A percentile compares a stretch with the other conserved stretches of the same genome.
Evolutionary conservation across 2,329 filamentous ascomycete genomes (phyloP).

Genomic region (Madurella mycetomatis): DNA sequence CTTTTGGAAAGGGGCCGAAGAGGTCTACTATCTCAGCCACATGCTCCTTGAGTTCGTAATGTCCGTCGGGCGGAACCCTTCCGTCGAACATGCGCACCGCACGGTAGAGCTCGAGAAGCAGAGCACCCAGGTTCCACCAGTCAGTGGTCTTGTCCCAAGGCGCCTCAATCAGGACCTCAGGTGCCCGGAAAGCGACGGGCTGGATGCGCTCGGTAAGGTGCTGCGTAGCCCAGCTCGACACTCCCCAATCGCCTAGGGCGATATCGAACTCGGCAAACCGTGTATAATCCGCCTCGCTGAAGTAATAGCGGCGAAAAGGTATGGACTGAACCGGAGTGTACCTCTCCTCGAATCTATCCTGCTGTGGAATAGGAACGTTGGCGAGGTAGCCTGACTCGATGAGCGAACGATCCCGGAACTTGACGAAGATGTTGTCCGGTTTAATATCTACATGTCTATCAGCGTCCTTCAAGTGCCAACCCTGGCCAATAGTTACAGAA

Average conservation of each 20-base stretch:
- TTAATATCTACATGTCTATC: slow-evolving; percentile 9
- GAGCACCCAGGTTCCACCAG: slow-evolving; percentile 16
- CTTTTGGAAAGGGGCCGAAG: slow-evolving; percentile 13
- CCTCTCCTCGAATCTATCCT: slow-evolving; percentile 5
- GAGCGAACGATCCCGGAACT: slow-evolving; percentile 6
- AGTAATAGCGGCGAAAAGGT: slow-evolving; percentile 6
- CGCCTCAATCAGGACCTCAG: slow-evolving; percentile 16
- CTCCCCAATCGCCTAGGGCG: slow-evolving; percentile 18
- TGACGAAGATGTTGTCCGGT: slow-evolving; percentile 18
- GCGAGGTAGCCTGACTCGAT: slow-evolving; percentile 11
- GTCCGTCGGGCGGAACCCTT: not conserved
- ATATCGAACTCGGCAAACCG: slow-evolving; percentile 7
- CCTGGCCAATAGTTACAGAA: not conserved
- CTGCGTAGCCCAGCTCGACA: slow-evolving; percentile 10
- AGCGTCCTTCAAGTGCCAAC: not conserved
- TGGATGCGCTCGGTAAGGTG: slow-evolving; percentile 17
- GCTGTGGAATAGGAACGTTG: slow-evolving; percentile 5
- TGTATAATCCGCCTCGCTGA: not conserved
- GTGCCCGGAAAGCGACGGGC: slow-evolving; percentile 12
- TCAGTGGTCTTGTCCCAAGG: slow-evolving; percentile 11
- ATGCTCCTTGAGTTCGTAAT: slow-evolving; percentile 11
- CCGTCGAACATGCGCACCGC: slow-evolving; percentile 13
- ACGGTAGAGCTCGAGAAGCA: slow-evolving; percentile 10
- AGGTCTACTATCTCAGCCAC: slow-evolving; percentile 12
- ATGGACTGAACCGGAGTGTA: slow-evolving; percentile 9